Evolutionary conservation across 345 rosid genomes (phyloP).

Genomic region (Bruguiera sexangula): DNA sequence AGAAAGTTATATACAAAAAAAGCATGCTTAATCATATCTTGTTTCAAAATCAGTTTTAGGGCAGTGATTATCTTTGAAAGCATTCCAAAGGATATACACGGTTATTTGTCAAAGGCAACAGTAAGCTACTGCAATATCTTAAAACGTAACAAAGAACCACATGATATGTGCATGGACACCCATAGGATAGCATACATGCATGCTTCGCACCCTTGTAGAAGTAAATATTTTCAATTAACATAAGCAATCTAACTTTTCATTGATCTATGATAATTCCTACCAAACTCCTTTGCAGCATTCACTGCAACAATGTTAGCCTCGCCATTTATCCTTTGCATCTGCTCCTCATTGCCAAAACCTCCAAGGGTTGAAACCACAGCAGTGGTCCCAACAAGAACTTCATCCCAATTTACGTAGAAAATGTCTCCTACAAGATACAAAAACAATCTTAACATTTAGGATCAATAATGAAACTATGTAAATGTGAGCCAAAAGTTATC

Average conservation of each 20-base stretch:
- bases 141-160: no score
- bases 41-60: no score
- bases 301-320: constrained; percentile 83
- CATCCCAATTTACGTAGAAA: constrained; percentile 92
- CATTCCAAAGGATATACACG: no score
- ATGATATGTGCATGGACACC: background rate
- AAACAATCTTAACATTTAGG: background rate
- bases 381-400: constrained; percentile 84
- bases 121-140: no score
- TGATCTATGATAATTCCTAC: constrained; percentile 33
- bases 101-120: no score
- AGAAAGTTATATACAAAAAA: no score
- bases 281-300: constrained; percentile 74
- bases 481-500: background rate
- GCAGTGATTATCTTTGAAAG: no score
- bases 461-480: background rate
- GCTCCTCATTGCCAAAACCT: constrained; percentile 89
- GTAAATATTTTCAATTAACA: background rate
- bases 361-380: constrained; percentile 88
- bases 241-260: background rate
- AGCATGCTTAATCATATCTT: no score
- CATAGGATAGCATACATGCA: background rate
- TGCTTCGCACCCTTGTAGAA: background rate
- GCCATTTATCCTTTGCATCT: constrained; percentile 84
- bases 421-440: constrained; percentile 63